A percentile compares a stretch with the other conserved stretches of the same genome.
phyloP scores from a whole-genome alignment of 192 early-diverging fungal genomes.

The Coemansia asiatica region DNA sequence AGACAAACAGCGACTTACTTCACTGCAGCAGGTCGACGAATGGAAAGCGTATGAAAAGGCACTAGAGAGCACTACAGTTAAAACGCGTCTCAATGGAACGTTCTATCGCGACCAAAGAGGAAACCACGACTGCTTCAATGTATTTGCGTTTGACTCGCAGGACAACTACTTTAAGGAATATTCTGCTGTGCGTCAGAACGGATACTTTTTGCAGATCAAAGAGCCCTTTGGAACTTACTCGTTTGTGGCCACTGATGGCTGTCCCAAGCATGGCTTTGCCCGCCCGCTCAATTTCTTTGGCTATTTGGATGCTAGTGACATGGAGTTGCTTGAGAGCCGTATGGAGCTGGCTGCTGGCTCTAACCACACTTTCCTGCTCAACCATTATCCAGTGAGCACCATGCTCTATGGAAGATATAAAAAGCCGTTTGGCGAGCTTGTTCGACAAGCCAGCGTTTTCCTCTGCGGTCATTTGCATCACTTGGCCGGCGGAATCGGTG shows the following conservation, averaged over 20 bases:
- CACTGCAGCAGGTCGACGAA: conserved; percentile 78
- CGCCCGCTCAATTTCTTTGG: conserved; percentile 92
- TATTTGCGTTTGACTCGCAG: conserved; percentile 59
- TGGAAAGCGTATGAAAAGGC: conserved; percentile 72
- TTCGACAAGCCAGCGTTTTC: conserved; percentile 67
- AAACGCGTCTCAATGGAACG: conserved; percentile 52
- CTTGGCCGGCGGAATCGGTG: conserved; percentile 58
- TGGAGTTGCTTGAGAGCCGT: conserved; percentile 67
- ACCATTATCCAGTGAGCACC: conserved; percentile 80
- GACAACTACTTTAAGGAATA: conserved; percentile 66
- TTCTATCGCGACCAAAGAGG: conserved; percentile 89
- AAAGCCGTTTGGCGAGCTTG: conserved; percentile 61
- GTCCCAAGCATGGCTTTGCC: conserved; percentile 69
- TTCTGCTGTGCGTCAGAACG: conserved; percentile 52
- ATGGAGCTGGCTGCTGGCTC: conserved; percentile 62
- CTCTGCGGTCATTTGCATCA: conserved; percentile 88
- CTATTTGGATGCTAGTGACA: conserved; percentile 68
- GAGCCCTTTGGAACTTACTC: conserved; percentile 75
- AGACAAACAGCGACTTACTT: conserved; percentile 61
- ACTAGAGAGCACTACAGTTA: conserved; percentile 58
- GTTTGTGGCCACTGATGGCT: conserved; percentile 83
- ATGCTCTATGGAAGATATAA: conserved; percentile 70
- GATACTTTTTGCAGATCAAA: conserved; percentile 61
- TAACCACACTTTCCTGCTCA: conserved; percentile 46
- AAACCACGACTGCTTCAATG: conserved; percentile 92